Conservation (phyloP, 176 grass and related monocot species). For the Phragmites australis region DNA sequence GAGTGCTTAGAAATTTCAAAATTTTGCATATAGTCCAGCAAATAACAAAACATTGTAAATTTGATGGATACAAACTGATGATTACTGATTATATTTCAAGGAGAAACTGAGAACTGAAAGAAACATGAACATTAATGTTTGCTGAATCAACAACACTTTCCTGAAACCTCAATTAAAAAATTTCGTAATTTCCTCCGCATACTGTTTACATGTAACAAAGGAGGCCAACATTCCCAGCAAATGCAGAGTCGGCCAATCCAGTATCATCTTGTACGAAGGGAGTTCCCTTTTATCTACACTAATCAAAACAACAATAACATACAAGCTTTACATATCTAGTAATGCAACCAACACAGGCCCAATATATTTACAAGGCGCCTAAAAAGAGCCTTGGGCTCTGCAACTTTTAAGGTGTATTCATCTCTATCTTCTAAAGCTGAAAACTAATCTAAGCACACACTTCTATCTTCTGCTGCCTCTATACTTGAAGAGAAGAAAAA, state of each 20-base stretch:
- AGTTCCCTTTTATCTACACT: constrained; percentile 33
- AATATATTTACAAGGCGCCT: constrained; percentile 39
- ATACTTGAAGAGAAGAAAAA: neutral
- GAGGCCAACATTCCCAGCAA: constrained; percentile 30
- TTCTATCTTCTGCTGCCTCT: constrained; percentile 16
- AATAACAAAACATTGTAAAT: neutral
- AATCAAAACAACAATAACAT: constrained; percentile 34
- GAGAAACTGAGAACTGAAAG: neutral
- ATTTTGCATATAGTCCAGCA: neutral
- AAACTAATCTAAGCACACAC: constrained; percentile 23
- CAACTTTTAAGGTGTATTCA: constrained; percentile 34
- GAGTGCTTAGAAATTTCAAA: too few relatives aligned
- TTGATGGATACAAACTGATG: neutral
- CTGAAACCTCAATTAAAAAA: constrained; percentile 1
- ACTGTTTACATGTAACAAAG: constrained; percentile 25
- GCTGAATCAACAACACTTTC: constrained; percentile 18
- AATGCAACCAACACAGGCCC: constrained; percentile 32
- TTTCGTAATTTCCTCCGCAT: neutral
- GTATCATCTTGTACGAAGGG: constrained; percentile 18
- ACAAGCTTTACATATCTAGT: constrained; percentile 30
- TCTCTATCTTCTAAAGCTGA: constrained; percentile 21
- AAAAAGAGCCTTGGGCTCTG: constrained; percentile 24
- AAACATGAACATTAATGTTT: neutral
- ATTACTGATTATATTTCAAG: neutral
- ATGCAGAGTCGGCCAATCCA: constrained; percentile 16